A percentile compares a stretch with the other conserved stretches of the same genome.
phyloP scores from a whole-genome alignment of 305 asterid species.

The Andrographis paniculata region DNA sequence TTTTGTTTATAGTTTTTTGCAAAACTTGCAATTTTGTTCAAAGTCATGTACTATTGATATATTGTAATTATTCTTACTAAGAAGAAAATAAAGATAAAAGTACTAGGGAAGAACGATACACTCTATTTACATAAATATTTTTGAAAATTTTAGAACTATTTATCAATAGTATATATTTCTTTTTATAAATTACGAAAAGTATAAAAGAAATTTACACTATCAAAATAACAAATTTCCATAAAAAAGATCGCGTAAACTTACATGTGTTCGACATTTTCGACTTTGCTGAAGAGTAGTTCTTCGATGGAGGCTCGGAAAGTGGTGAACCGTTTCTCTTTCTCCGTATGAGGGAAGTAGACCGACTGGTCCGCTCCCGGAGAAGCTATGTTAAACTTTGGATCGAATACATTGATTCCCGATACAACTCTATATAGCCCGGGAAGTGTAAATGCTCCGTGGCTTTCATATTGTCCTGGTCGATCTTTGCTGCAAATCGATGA shows the following conservation, averaged over 20 bases:
- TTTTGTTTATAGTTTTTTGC: too few relatives aligned
- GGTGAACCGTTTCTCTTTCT: constrained; percentile 52
- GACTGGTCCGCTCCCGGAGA: constrained; percentile 91
- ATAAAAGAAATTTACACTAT: too few relatives aligned
- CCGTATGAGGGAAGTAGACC: constrained; percentile 68
- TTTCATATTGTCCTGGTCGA: constrained; percentile 88
- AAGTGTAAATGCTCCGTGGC: constrained; percentile 66
- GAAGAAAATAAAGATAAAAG: too few relatives aligned
- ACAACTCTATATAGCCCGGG: constrained; percentile 82
- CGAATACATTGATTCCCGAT: constrained; percentile 75
- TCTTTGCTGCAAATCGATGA: constrained; percentile 55
- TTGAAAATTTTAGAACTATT: too few relatives aligned
- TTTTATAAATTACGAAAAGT: too few relatives aligned
- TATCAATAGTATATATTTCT: too few relatives aligned
- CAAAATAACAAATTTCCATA: background rate
- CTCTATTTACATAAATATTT: too few relatives aligned
- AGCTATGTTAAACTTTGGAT: constrained; percentile 85
- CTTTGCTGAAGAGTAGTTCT: constrained; percentile 63
- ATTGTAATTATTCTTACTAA: too few relatives aligned
- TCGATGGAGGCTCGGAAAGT: constrained; percentile 55
- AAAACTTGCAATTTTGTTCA: too few relatives aligned
- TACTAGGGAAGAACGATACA: too few relatives aligned
- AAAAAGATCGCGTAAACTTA: constrained; percentile 25
- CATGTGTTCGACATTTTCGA: constrained; percentile 69
- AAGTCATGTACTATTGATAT: too few relatives aligned